These are phyloP conservation scores for Cairneyella variabilis DNA, from an alignment of 495 filamentous ascomycete species.

Conservation along the genomic window DNA sequence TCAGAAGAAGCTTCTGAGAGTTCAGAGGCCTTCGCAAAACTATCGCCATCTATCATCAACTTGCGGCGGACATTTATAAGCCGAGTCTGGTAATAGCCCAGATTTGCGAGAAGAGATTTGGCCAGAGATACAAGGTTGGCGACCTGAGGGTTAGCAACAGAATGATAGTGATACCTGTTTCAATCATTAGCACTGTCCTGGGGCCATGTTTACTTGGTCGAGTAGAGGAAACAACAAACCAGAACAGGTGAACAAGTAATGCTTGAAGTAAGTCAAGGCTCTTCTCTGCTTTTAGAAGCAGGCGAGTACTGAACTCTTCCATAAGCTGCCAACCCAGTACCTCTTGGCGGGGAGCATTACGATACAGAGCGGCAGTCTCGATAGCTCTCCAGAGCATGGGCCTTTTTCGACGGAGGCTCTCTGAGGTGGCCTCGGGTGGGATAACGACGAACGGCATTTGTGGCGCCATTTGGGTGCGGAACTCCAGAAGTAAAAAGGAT, in stretches of 20 bases:
- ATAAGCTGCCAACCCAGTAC: not conserved
- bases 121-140: not conserved
- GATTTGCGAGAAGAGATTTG: not conserved
- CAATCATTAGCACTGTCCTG: not conserved
- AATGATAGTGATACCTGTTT: not conserved
- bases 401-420: not conserved
- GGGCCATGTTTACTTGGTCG: not conserved
- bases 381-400: conserved; percentile 6
- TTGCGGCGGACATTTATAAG: not conserved
- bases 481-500: conserved; percentile 2
- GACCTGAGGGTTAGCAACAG: not conserved
- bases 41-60: not conserved
- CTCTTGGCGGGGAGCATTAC: conserved; percentile 1
- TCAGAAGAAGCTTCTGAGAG: no score
- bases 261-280: not conserved
- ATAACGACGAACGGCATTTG: conserved; percentile 12
- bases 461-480: conserved; percentile 2
- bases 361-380: not conserved
- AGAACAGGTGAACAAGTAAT: not conserved
- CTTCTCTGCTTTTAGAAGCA: not conserved
- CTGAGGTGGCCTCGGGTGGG: conserved; percentile 1
- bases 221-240: not conserved
- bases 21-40: no score
- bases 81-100: not conserved
- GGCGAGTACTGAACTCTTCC: not conserved